Base-by-base conservation (phyloP, 129 eudicot species). In the Flaveria bidentis region DNA sequence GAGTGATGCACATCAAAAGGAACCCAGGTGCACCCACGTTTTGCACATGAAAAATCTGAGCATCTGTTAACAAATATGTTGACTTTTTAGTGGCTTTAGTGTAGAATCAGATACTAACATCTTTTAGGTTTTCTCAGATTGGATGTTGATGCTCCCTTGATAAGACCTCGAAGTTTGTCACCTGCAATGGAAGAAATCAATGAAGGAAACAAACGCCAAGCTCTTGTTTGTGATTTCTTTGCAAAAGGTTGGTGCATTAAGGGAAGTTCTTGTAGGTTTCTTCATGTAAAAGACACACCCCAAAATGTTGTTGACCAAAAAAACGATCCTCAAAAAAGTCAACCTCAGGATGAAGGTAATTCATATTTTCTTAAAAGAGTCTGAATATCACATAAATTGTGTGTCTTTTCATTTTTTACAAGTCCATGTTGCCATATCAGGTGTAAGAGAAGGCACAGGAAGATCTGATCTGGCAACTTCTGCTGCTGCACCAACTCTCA, bases 231-330 rank as follows among this genome's bases (percentile, higher is more conserved):
- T 67, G 88, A 88, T 18, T 91, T 84, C 82, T 90, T 83, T 76
- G 89, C 91, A 50, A 86, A 89, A 78, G 99, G 99, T 72, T 95
- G 99, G 99, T 95, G 99, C 85, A 89, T 95, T 36, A 95, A 88
- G 76, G 99, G 99, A 50, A 89, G 81, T 62, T 89, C 96, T 44
- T 95, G 99, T 85, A 89, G 85, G 78, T 91, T 91, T 74, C 90
- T 86, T 86, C 99, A 91, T 72, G 69, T 78, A 51, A 89, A 51
- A 60, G 91, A 86, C 15, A 41, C 46, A 36, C 22, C 57, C 15
- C 55, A 26, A 47, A 78, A 78, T 68, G 67, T 13, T 30, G 63
- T 64, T 52, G 77, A 83, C 78, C 71, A 81, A 69, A 49, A 65
- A 56, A 80, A 58, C 11, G 87, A 57, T 76, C 86, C 80, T 68